phyloP scores from a whole-genome alignment of 768 basidiomycete species.

The Pilatotrama ljubarskyi region DNA sequence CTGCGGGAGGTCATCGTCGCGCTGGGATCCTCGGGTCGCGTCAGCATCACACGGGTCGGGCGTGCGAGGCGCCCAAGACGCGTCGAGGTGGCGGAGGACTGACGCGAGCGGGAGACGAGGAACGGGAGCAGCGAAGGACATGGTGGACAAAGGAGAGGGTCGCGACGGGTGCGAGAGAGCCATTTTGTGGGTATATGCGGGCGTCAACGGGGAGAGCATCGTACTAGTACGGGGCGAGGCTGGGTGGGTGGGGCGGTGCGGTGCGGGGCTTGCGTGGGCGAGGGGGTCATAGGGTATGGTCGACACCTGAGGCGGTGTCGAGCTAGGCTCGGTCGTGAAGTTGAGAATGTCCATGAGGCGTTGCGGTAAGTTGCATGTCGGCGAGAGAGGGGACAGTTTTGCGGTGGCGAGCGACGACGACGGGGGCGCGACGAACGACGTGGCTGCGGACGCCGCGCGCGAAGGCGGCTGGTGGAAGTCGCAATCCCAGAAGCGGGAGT shows the following conservation, averaged over 20 bases:
- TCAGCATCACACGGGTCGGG: neutral
- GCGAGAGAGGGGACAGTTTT: neutral
- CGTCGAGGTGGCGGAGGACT: constrained; percentile 5
- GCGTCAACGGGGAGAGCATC: constrained; percentile 12
- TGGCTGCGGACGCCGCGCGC: neutral
- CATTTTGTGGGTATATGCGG: constrained; percentile 7
- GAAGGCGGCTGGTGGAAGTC: constrained; percentile 5
- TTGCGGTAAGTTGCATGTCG: constrained; percentile 16
- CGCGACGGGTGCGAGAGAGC: neutral
- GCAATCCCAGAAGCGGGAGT: constrained; percentile 9
- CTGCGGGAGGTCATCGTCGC: neutral
- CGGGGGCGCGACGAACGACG: neutral
- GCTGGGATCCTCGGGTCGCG: neutral
- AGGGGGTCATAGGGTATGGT: neutral
- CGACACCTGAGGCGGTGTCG: neutral
- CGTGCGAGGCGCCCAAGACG: constrained; percentile 4
- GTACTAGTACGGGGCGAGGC: constrained; percentile 7
- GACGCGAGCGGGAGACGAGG: constrained; percentile 11
- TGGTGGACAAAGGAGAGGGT: constrained; percentile 4
- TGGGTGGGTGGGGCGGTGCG: constrained; percentile 6
- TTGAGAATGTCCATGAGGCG: constrained; percentile 12
- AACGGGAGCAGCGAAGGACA: constrained; percentile 11
- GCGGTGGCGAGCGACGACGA: neutral
- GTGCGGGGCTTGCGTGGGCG: constrained; percentile 3
- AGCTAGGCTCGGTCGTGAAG: constrained; percentile 5